phyloP scores from a whole-genome alignment of 306 rosid species.

The Biancaea sappan region DNA sequence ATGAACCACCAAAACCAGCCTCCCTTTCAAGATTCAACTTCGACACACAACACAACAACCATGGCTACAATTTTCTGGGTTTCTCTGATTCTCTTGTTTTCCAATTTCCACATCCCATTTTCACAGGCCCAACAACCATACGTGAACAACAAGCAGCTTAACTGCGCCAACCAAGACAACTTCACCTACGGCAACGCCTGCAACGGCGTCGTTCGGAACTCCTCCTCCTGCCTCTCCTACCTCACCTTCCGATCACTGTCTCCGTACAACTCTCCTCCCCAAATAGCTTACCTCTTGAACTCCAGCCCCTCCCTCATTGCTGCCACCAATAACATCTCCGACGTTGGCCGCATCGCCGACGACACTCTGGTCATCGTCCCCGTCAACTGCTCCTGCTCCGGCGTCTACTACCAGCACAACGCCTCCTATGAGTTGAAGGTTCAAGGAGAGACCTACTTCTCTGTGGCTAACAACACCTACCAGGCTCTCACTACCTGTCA shows the following conservation, averaged over 20 bases:
- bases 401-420: slow-evolving; percentile 51
- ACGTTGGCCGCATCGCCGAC: slow-evolving; percentile 35
- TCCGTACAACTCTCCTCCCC: slow-evolving; percentile 40
- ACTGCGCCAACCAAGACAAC: slow-evolving; percentile 36
- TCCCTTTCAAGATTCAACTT: too few relatives aligned
- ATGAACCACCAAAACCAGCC: too few relatives aligned
- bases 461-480: slow-evolving; percentile 61
- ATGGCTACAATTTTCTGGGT: slow-evolving; percentile 1
- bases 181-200: slow-evolving; percentile 53
- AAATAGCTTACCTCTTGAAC: slow-evolving; percentile 49
- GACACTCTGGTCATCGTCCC: slow-evolving; percentile 49
- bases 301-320: slow-evolving; percentile 40
- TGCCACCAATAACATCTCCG: slow-evolving; percentile 56
- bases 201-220: slow-evolving; percentile 36
- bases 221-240: slow-evolving; percentile 56
- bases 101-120: neutral
- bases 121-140: slow-evolving; percentile 53
- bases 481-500: slow-evolving; percentile 75
- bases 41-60: too few relatives aligned
- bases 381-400: slow-evolving; percentile 58
- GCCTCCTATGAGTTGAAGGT: slow-evolving; percentile 37
- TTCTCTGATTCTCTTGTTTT: neutral
- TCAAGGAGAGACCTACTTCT: slow-evolving; percentile 46
- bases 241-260: slow-evolving; percentile 64
- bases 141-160: slow-evolving; percentile 60